phyloP scores from a whole-genome alignment of 441 rosid species.

The Melastoma candidum region DNA sequence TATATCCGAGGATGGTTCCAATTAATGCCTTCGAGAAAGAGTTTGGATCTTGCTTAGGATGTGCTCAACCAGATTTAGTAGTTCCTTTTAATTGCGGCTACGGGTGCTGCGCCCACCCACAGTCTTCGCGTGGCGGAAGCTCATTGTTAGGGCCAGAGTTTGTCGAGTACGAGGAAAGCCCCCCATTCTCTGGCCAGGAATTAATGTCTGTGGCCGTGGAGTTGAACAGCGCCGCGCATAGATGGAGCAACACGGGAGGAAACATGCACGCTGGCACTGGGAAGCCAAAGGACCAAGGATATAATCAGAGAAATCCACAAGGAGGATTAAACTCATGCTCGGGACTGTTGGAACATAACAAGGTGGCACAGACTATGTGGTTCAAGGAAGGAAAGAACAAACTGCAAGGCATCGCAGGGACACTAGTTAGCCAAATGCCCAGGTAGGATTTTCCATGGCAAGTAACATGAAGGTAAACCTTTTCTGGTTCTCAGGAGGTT shows the following conservation, averaged over 20 bases:
- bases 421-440: constrained; percentile 30
- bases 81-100: constrained; percentile 58
- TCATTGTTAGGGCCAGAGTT: constrained; percentile 71
- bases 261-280: constrained; percentile 15
- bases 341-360: constrained; percentile 33
- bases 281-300: constrained; percentile 12
- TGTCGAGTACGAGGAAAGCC: constrained; percentile 63
- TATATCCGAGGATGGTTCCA: constrained; percentile 26
- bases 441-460: constrained; percentile 35
- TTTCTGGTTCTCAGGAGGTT: not conserved
- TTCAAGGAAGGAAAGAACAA: constrained; percentile 33
- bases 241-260: constrained; percentile 52
- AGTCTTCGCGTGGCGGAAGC: constrained; percentile 18
- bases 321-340: constrained; percentile 19
- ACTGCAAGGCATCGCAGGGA: constrained; percentile 33
- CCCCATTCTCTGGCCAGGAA: constrained; percentile 56
- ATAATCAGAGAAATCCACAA: constrained; percentile 9
- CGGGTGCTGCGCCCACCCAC: constrained; percentile 46
- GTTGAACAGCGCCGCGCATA: constrained; percentile 82
- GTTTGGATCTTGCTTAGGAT: constrained; percentile 36
- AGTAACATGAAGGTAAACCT: constrained; percentile 40
- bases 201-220: constrained; percentile 73
- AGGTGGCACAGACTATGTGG: constrained; percentile 21
- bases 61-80: constrained; percentile 36
- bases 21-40: constrained; percentile 35